Evolutionary conservation across 2,329 filamentous ascomycete species (phyloP), one percentile per base, ranked within the genome.

Genomic region (Alternaria rosae): DNA sequence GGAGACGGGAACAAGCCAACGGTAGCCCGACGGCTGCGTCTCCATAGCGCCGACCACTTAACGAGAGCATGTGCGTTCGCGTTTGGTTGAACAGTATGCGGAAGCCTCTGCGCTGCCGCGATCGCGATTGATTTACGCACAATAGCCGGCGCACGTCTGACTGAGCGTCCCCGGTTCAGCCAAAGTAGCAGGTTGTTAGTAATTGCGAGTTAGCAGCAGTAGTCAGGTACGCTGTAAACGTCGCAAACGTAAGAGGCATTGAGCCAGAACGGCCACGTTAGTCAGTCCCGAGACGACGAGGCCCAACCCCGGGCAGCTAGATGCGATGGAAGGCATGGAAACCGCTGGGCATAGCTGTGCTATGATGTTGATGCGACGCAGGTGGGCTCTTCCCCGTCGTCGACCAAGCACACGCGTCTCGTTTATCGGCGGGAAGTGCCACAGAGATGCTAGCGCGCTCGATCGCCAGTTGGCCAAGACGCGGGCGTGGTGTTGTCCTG

Each of bases 351-450:
- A 45, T 17, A 32, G 48, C 45, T 20, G 25, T 30, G 30, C 9
- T n/a, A 38, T 38, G 12, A 38, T 41, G 21, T 56, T 48, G 13
- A 20, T 21, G 15, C 53, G 41, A 45, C 42, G 41, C 15, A 44
- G 53, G 41, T 55, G 53, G 38, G 28, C 52, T 30, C 38, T 7
- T 17, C 15, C 20, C n/a, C 26, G 41, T 45, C 42, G 8, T 41
- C 54, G n/a, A 42, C 44, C 47, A 53, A 15, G n/a, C 35, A 38
- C 35, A 38, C 50, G 41, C 48, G 51, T 42, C 51, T 59, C 50
- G 57, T 54, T 20, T 42, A 54, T 59, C 50, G 43, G 50, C 57
- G 57, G 57, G 50, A 59, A n/a, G 51, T 54, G 57, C 30, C 57
- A 54, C 50, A 50, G n/a, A 48, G 50, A 54, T 59, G 57, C 50